A percentile compares a stretch with the other conserved stretches of the same genome.
These are phyloP conservation scores for Pezicula neosporulosa DNA, from an alignment of 2,329 filamentous ascomycete species.

Conservation along the genomic window DNA sequence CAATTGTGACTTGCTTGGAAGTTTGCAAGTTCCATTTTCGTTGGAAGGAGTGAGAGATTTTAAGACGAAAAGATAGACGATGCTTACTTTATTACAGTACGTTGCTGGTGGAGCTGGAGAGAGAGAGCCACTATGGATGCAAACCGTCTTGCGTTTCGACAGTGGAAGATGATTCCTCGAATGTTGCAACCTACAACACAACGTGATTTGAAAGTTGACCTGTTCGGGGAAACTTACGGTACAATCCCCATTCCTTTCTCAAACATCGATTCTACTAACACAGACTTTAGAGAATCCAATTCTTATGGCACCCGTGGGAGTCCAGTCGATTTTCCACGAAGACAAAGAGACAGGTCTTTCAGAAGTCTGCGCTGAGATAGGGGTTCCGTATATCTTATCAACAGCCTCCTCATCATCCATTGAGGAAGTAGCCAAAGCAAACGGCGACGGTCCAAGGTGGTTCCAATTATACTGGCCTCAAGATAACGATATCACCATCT, in stretches of 20 bases:
- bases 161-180: slow-evolving; percentile 58
- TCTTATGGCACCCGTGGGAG: slow-evolving; percentile 65
- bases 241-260: slow-evolving; percentile 1
- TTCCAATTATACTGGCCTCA: slow-evolving; percentile 75
- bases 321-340: slow-evolving; percentile 63
- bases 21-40: too few relatives aligned
- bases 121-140: slow-evolving; percentile 58
- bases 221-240: slow-evolving; percentile 50
- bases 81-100: slow-evolving; percentile 33
- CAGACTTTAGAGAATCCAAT: slow-evolving; percentile 36
- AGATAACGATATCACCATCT: slow-evolving; percentile 61
- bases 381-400: slow-evolving; percentile 64
- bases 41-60: too few relatives aligned
- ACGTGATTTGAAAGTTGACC: slow-evolving; percentile 46
- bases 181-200: slow-evolving; percentile 55
- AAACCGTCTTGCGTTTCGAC: slow-evolving; percentile 63
- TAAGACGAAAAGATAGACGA: too few relatives aligned
- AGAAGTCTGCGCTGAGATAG: slow-evolving; percentile 54
- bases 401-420: slow-evolving; percentile 61
- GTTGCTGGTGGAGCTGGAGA: slow-evolving; percentile 61
- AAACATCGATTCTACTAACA: not conserved
- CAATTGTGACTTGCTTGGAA: too few relatives aligned
- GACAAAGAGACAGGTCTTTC: slow-evolving; percentile 64
- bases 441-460: slow-evolving; percentile 57
- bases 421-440: slow-evolving; percentile 61